Evolutionary conservation across 495 filamentous ascomycete species (phyloP).

Genomic region (Aspergillus sclerotiicarbonarius): DNA sequence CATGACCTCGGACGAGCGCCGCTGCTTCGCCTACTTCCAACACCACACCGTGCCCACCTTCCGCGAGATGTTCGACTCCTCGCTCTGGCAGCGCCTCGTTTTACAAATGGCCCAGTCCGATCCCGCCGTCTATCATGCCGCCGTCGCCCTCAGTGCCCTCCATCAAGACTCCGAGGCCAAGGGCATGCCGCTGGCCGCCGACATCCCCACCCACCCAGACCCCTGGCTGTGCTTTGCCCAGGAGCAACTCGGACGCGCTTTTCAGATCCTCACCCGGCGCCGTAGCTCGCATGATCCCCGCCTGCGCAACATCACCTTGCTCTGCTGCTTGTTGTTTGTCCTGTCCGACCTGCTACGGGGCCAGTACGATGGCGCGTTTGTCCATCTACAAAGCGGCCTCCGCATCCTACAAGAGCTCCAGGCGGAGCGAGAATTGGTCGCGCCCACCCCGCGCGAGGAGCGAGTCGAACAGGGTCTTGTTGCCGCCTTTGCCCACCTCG

Average conservation of each 20-base stretch:
- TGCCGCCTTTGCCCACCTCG: slow-evolving; percentile 7
- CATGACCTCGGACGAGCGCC: slow-evolving; percentile 24
- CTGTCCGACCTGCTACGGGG: background rate
- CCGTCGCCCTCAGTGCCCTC: slow-evolving; percentile 21
- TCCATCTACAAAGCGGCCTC: slow-evolving; percentile 3
- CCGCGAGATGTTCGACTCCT: slow-evolving; percentile 16
- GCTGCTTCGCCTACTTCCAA: slow-evolving; percentile 24
- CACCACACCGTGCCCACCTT: slow-evolving; percentile 17
- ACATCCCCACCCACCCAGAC: background rate
- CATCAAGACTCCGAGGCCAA: slow-evolving; percentile 17
- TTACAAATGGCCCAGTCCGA: slow-evolving; percentile 20
- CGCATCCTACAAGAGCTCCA: slow-evolving; percentile 1
- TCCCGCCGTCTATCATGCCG: slow-evolving; percentile 25
- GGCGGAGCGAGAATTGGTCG: background rate
- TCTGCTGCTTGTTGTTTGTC: slow-evolving; percentile 9
- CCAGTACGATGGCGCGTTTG: background rate
- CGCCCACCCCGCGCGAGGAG: background rate
- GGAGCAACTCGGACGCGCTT: background rate
- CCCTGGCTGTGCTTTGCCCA: background rate
- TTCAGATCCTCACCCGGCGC: background rate
- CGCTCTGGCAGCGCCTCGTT: slow-evolving; percentile 20
- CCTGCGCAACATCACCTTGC: background rate
- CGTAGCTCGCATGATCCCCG: too few species aligned
- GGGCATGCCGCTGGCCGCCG: background rate
- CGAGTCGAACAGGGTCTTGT: background rate